Conservation (phyloP, 805 yeast species). For the Wickerhamiella musiphila region DNA sequence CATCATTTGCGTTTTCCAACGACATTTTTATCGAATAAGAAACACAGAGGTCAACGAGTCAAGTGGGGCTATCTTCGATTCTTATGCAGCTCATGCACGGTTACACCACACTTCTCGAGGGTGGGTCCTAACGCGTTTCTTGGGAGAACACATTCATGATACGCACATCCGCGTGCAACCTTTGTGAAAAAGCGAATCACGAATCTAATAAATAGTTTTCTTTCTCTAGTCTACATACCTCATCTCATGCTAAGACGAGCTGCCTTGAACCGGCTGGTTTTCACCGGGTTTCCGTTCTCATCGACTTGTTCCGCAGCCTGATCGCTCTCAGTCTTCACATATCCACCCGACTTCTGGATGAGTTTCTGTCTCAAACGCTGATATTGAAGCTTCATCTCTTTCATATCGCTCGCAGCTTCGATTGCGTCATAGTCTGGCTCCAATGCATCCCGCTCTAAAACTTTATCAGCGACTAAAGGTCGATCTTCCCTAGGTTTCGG, state of each 20-base stretch:
- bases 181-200: neutral
- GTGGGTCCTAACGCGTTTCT: neutral
- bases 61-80: too few species aligned
- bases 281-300: slow-evolving; percentile 39
- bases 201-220: too few species aligned
- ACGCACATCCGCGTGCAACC: neutral
- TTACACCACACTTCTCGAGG: too few species aligned
- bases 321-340: slow-evolving; percentile 29
- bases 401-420: slow-evolving; percentile 10
- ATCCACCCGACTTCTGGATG: slow-evolving; percentile 34
- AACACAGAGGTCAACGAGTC: too few species aligned
- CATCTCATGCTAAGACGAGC: slow-evolving; percentile 21
- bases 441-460: slow-evolving; percentile 4
- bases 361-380: slow-evolving; percentile 34
- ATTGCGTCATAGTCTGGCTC: slow-evolving; percentile 2
- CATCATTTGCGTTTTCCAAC: too few species aligned
- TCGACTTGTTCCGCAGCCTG: slow-evolving; percentile 53
- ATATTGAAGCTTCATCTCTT: slow-evolving; percentile 30
- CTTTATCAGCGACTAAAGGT: slow-evolving; percentile 7
- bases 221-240: neutral
- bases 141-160: neutral
- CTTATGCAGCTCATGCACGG: too few species aligned
- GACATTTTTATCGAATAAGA: too few species aligned
- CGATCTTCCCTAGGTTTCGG: neutral
- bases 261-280: slow-evolving; percentile 51